Evolutionary conservation across 73 alveolate species (phyloP).

Genomic region (Durusdinium trenchii): DNA sequence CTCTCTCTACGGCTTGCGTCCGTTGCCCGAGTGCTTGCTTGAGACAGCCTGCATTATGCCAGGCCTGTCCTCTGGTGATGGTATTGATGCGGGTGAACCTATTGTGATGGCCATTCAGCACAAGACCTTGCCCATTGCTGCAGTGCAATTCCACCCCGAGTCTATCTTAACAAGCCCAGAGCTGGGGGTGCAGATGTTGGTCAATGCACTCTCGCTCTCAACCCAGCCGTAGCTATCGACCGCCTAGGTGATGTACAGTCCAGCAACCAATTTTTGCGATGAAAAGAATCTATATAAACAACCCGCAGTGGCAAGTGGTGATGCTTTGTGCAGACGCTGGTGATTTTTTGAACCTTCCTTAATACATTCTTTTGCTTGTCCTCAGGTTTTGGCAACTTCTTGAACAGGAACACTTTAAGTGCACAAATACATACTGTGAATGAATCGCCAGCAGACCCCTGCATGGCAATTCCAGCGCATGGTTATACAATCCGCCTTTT

Average conservation of each 20-base stretch:
- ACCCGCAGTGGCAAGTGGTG: constrained; percentile 13
- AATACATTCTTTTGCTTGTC: too few species aligned
- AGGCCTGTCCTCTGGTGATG: constrained; percentile 52
- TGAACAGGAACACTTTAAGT: too few species aligned
- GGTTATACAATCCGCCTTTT: too few species aligned
- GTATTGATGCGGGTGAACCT: constrained; percentile 50
- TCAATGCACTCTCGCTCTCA: constrained; percentile 46
- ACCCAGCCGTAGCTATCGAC: not conserved
- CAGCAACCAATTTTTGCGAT: constrained; percentile 1
- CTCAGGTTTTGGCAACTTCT: too few species aligned
- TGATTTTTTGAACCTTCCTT: too few species aligned
- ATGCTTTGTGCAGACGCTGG: too few species aligned
- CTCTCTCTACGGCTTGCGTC: constrained; percentile 89
- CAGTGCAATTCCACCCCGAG: constrained; percentile 92
- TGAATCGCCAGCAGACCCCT: too few species aligned
- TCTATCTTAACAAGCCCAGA: constrained; percentile 77
- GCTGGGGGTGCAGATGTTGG: constrained; percentile 84
- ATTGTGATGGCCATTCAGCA: constrained; percentile 60
- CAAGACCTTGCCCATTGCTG: constrained; percentile 84
- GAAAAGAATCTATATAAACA: too few species aligned
- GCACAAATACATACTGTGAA: too few species aligned
- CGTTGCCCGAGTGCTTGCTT: constrained; percentile 73
- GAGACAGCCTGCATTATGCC: constrained; percentile 74
- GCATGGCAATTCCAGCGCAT: too few species aligned
- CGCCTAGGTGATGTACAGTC: too few species aligned